Evolutionary conservation across 345 rosid species (phyloP).

Genomic region (Gossypium longicalyx): DNA sequence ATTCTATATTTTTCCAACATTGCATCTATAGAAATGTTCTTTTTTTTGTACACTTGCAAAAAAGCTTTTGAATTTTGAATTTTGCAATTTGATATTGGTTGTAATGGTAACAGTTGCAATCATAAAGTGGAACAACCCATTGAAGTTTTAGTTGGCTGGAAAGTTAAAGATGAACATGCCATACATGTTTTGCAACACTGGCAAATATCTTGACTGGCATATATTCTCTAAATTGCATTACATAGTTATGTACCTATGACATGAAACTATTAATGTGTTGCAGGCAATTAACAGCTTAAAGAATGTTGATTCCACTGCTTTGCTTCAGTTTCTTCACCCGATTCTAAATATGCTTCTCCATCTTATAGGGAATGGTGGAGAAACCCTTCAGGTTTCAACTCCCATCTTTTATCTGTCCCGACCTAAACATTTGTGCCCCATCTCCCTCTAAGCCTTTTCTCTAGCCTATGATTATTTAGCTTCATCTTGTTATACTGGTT

Average conservation of each 20-base stretch:
- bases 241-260: neutral
- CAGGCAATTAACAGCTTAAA: slow-evolving; percentile 99
- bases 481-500: slow-evolving; percentile 1
- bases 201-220: slow-evolving; percentile 4
- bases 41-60: neutral
- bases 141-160: neutral
- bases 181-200: neutral
- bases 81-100: neutral
- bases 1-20: neutral
- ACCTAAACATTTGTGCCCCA: slow-evolving; percentile 3
- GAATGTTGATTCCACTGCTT: slow-evolving; percentile 92
- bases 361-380: slow-evolving; percentile 99
- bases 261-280: slow-evolving; percentile 8
- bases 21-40: neutral
- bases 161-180: neutral
- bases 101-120: neutral
- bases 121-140: neutral
- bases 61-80: neutral
- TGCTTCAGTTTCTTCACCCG: slow-evolving; percentile 99
- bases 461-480: neutral
- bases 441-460: slow-evolving; percentile 9
- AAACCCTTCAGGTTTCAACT: slow-evolving; percentile 84
- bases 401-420: neutral
- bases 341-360: slow-evolving; percentile 94
- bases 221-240: slow-evolving; percentile 4